phyloP scores from a whole-genome alignment of 805 yeast genomes.

The Candida chilensis region DNA sequence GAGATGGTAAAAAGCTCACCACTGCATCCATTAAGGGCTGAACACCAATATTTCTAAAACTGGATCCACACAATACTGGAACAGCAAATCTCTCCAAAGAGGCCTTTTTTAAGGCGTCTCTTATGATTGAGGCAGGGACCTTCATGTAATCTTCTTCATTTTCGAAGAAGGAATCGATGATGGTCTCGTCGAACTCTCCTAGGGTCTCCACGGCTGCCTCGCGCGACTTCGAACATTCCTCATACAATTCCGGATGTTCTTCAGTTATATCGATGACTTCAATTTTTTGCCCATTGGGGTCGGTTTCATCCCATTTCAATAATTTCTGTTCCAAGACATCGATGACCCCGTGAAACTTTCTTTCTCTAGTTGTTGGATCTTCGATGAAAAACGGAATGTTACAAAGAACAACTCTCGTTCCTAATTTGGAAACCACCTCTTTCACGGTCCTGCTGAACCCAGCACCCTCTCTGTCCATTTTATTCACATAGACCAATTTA shows the following conservation, averaged over 20 bases:
- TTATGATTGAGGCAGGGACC: constrained; percentile 48
- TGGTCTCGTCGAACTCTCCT: constrained; percentile 71
- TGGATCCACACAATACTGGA: constrained; percentile 90
- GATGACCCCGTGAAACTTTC: constrained; percentile 57
- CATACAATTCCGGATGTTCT: constrained; percentile 21
- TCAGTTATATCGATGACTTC: constrained; percentile 32
- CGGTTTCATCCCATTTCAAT: constrained; percentile 35
- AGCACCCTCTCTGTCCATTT: constrained; percentile 96
- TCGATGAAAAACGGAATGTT: constrained; percentile 66
- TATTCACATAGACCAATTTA: constrained; percentile 72
- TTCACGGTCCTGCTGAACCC: constrained; percentile 86
- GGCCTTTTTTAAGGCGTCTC: constrained; percentile 50
- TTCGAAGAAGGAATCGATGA: constrained; percentile 73
- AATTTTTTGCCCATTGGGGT: constrained; percentile 42
- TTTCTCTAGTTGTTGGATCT: constrained; percentile 22
- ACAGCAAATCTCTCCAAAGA: constrained; percentile 50
- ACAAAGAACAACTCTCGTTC: constrained; percentile 65
- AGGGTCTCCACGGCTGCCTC: constrained; percentile 77
- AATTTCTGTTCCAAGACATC: constrained; percentile 63
- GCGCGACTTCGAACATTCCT: constrained; percentile 47
- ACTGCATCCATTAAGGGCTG: constrained; percentile 89
- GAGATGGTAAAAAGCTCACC: constrained; percentile 72
- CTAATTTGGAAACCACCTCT: constrained; percentile 69
- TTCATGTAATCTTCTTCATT: constrained; percentile 57
- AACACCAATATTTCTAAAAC: constrained; percentile 88